phyloP scores from a whole-genome alignment of 192 early-diverging fungal genomes.

The Coemansia aciculifera region DNA sequence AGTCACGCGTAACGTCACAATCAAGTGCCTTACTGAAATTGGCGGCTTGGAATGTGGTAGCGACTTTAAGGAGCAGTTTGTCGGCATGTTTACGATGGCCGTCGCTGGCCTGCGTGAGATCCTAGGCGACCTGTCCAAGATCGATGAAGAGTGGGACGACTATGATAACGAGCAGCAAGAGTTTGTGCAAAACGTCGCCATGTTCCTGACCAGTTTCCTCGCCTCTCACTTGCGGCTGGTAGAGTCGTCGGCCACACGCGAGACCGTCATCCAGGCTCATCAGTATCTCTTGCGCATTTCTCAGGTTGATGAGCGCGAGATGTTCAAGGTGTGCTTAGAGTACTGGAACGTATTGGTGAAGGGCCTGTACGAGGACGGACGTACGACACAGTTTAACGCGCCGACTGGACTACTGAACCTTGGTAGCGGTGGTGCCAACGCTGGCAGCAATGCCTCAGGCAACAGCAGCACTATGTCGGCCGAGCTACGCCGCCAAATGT shows the following conservation, averaged over 20 bases:
- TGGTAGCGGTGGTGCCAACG: constrained; percentile 38
- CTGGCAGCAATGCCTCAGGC: constrained; percentile 20
- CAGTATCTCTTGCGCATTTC: constrained; percentile 89
- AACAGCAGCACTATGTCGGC: constrained; percentile 26
- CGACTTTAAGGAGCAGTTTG: constrained; percentile 87
- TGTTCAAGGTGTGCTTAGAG: constrained; percentile 97
- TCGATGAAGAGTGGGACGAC: constrained; percentile 77
- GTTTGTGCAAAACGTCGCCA: constrained; percentile 93
- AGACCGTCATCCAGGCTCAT: constrained; percentile 74
- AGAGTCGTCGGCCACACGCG: constrained; percentile 60
- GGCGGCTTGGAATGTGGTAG: constrained; percentile 76
- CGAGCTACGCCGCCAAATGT: constrained; percentile 74
- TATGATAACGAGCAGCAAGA: constrained; percentile 87
- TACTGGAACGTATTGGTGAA: constrained; percentile 92
- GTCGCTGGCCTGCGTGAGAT: constrained; percentile 57
- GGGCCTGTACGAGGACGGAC: constrained; percentile 86
- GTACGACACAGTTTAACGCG: constrained; percentile 46
- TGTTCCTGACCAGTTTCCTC: constrained; percentile 90
- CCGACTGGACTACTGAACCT: constrained; percentile 38
- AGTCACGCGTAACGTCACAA: constrained; percentile 87
- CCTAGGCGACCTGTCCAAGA: constrained; percentile 61
- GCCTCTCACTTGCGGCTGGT: constrained; percentile 73
- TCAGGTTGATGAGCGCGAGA: constrained; percentile 90
- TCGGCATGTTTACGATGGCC: constrained; percentile 80
- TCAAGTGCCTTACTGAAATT: constrained; percentile 98